Percentiles rank a stretch among this genome's conserved stretches.
phyloP scores from a whole-genome alignment of 768 basidiomycete genomes.

The Suillus subalutaceus region DNA sequence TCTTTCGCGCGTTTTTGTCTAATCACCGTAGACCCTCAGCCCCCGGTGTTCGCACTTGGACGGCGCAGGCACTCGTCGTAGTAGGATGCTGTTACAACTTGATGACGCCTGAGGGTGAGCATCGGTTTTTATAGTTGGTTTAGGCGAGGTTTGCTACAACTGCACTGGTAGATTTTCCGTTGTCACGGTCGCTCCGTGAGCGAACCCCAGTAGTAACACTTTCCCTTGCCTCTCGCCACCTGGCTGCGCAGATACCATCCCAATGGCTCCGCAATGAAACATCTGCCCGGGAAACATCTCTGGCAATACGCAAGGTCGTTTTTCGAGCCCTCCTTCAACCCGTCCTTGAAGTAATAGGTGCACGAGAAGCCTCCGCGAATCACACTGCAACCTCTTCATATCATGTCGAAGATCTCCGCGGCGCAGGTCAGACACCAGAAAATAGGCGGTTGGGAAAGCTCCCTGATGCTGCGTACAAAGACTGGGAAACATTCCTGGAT shows the following conservation, averaged over 20 bases:
- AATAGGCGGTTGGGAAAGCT: constrained; percentile 56
- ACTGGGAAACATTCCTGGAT: constrained; percentile 53
- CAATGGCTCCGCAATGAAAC: constrained; percentile 54
- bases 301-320: constrained; percentile 67
- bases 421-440: constrained; percentile 42
- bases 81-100: constrained; percentile 86
- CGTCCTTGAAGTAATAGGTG: constrained; percentile 19
- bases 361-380: constrained; percentile 5
- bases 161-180: constrained; percentile 52
- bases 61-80: constrained; percentile 53
- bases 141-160: constrained; percentile 11
- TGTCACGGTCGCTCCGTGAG: constrained; percentile 38
- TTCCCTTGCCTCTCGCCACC: constrained; percentile 53
- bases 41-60: constrained; percentile 41
- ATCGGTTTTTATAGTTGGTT: background rate
- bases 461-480: constrained; percentile 49
- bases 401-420: constrained; percentile 12
- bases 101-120: constrained; percentile 51
- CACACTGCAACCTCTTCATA: background rate
- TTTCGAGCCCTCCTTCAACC: constrained; percentile 68
- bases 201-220: constrained; percentile 24
- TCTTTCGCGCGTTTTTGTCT: constrained; percentile 56
- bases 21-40: constrained; percentile 21
- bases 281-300: constrained; percentile 38
- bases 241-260: constrained; percentile 71